Evolutionary conservation across 805 yeast genomes (phyloP).

Genomic region (Zygotorulaspora chibaensis): DNA sequence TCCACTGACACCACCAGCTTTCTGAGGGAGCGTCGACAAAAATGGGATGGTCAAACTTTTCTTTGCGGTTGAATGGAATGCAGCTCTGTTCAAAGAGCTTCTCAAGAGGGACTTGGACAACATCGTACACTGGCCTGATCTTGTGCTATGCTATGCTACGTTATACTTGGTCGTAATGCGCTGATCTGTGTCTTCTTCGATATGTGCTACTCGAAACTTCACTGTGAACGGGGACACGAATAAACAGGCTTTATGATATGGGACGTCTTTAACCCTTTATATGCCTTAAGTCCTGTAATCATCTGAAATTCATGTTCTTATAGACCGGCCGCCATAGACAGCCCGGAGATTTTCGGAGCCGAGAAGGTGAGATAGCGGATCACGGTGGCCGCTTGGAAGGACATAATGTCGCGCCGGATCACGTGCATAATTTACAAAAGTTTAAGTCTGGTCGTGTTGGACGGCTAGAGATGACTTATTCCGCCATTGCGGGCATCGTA

Average conservation of each 20-base stretch:
- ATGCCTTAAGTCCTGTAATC: no score
- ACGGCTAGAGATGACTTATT: no score
- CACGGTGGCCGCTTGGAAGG: no score
- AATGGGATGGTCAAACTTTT: conserved; percentile 42
- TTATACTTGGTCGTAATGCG: background rate
- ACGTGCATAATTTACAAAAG: background rate
- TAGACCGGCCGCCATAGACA: background rate
- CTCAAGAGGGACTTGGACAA: conserved; percentile 14
- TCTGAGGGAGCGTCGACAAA: conserved; percentile 65
- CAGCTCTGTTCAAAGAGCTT: conserved; percentile 11
- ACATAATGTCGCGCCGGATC: background rate
- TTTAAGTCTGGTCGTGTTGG: no score
- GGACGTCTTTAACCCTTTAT: no score
- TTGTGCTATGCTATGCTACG: background rate
- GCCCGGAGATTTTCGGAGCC: background rate
- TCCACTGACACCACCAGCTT: conserved; percentile 89
- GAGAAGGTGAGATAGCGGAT: background rate
- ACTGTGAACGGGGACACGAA: no score
- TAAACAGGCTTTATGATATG: no score
- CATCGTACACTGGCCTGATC: conserved; percentile 5
- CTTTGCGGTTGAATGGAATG: conserved; percentile 28
- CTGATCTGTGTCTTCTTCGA: background rate
- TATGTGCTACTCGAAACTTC: background rate
- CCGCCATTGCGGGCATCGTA: no score
- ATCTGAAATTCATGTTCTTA: background rate